Conservation (phyloP, 106 monocot species). For the Dendrobium catenatum region DNA sequence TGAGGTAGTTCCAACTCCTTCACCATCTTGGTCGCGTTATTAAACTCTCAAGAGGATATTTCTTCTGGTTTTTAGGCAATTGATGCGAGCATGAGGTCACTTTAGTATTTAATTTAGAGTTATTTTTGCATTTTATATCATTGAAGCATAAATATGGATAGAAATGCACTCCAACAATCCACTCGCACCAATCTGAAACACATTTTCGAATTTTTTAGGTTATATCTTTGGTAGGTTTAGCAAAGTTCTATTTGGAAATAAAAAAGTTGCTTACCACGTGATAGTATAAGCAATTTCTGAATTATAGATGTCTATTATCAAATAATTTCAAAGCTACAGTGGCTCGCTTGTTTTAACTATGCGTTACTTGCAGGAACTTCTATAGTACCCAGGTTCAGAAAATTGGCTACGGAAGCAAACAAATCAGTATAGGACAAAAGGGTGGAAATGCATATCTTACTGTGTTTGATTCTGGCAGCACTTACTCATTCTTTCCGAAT, state of each 20-base stretch:
- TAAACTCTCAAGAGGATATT: no score
- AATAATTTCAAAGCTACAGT: neutral
- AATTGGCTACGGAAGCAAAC: slow-evolving; percentile 50
- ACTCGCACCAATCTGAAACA: neutral
- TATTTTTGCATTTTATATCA: no score
- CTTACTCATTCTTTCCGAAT: slow-evolving; percentile 73
- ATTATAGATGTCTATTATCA: neutral
- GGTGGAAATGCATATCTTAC: slow-evolving; percentile 23
- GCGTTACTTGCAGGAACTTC: slow-evolving; percentile 36
- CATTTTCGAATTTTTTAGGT: neutral
- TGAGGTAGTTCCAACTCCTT: no score
- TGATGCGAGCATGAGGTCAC: no score
- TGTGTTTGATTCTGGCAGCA: slow-evolving; percentile 80
- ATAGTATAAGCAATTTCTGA: neutral
- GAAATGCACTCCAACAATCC: neutral
- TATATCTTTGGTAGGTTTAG: neutral
- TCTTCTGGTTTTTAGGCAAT: no score
- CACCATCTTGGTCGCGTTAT: no score
- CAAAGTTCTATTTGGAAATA: neutral
- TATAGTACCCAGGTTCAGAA: slow-evolving; percentile 40
- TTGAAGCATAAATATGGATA: neutral
- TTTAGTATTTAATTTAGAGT: no score
- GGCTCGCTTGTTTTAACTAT: neutral
- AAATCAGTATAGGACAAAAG: slow-evolving; percentile 15
- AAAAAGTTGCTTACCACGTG: neutral